Base-by-base conservation (phyloP, 164 flowering plant genomes). In the Aristolochia californica region DNA sequence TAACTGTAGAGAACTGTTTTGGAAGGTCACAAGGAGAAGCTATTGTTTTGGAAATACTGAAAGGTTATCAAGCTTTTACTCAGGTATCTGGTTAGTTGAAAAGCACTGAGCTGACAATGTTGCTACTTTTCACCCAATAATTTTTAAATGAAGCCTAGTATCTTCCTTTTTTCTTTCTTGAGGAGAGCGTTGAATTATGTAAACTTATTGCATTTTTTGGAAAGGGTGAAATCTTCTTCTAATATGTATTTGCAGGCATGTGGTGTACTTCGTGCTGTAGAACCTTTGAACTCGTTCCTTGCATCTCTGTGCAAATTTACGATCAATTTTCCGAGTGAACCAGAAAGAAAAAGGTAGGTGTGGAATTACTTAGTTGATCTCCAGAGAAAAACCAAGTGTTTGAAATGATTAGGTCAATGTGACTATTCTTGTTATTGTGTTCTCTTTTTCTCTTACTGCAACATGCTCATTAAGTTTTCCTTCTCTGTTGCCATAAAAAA, bases 251-350 rank as follows among this genome's bases (percentile, higher is more conserved):
- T 45, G 13, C 83, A 89, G 99, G 96, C 97, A 26, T 94, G 99
- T 68, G 99, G 99, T 43, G 84, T 94, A 65, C 99, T 94, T 66
- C 88, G 65, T 70, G 84, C 87, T 53, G 82, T 85, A 30, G 97
- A 90, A 68, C 99, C 99, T 45, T 74, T 94, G 30, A 89, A 94
- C 61, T 83, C 97, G 28, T 94, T 87, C 70, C 80, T 94, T 48
- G 96, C 99, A 22, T 94, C 99, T 43, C 88, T 94, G 53, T 94
- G 99, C 88, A 94, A 89, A 73, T 94, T 94, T 68, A 94, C 99
- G 0, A 82, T 94, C 65, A 78, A 64, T 70, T 66, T 79, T 53
- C 95, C 97, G 22, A 70, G 21, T 70, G 99, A 94, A 66, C 67
- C 70, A 61, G 99, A 94, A 66, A 89, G 62, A 62, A 81, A 67